Evolutionary conservation across 2,329 filamentous ascomycete species (phyloP).

Genomic region (Raffaelea albimanens): DNA sequence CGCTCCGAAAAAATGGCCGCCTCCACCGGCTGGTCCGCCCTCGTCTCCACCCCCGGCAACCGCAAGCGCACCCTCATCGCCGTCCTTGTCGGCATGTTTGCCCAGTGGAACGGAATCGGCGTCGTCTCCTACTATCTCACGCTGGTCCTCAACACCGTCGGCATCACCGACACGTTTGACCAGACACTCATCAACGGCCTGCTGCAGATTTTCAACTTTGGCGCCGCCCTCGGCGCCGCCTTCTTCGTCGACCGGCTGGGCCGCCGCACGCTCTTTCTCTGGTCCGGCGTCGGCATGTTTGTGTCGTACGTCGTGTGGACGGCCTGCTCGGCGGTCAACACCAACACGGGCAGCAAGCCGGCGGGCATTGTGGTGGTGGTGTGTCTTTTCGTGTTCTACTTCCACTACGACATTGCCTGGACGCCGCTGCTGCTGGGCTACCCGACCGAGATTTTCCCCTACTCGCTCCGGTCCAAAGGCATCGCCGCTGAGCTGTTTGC

Average conservation of each 20-base stretch:
- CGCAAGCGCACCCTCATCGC: slow-evolving; percentile 8
- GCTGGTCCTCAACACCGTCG: slow-evolving; percentile 23
- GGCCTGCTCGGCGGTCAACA: slow-evolving; percentile 15
- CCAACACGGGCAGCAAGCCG: slow-evolving; percentile 12
- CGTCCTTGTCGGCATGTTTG: slow-evolving; percentile 4
- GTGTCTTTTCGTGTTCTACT: slow-evolving; percentile 24
- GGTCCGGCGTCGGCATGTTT: slow-evolving; percentile 24
- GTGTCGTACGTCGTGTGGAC: slow-evolving; percentile 24
- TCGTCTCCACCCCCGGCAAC: slow-evolving; percentile 5
- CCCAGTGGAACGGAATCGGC: slow-evolving; percentile 10
- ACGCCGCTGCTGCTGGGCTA: background rate
- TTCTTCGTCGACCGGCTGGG: slow-evolving; percentile 31
- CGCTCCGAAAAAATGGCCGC: background rate
- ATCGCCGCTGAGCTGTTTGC: slow-evolving; percentile 1
- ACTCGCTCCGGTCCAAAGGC: slow-evolving; percentile 3
- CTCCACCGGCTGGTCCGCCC: background rate
- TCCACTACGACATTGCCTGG: slow-evolving; percentile 20
- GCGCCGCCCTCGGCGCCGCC: slow-evolving; percentile 23
- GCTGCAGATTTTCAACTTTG: slow-evolving; percentile 23
- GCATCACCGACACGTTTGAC: slow-evolving; percentile 21
- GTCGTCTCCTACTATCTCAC: slow-evolving; percentile 23
- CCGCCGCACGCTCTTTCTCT: slow-evolving; percentile 31
- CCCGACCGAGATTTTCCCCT: slow-evolving; percentile 7
- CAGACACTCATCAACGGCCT: slow-evolving; percentile 16
- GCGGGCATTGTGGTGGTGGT: slow-evolving; percentile 19